Percentiles rank a stretch among this genome's conserved stretches.
phyloP scores from a whole-genome alignment of 345 rosid genomes.

The Citrus medica region DNA sequence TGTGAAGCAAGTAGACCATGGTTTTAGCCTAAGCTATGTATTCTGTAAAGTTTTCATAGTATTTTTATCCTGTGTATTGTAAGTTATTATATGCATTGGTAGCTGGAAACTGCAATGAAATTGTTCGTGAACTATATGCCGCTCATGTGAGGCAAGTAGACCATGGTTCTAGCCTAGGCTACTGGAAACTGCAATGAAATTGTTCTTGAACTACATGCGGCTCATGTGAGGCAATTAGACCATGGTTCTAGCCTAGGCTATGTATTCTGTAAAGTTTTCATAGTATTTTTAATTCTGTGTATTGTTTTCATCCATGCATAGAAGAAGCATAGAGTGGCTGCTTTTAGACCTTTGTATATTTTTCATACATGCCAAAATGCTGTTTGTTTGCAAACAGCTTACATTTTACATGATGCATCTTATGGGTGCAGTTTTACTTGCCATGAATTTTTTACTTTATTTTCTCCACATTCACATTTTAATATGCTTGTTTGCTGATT shows the following conservation, averaged over 20 bases:
- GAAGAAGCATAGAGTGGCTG: neutral
- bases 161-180: neutral
- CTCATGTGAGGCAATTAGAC: neutral
- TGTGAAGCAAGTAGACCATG: neutral
- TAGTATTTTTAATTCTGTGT: neutral
- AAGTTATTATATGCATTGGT: neutral
- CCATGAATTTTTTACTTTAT: neutral
- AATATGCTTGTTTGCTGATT: neutral
- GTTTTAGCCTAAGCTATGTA: neutral
- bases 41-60: neutral
- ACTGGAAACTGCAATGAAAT: neutral
- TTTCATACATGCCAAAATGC: neutral
- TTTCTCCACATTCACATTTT: neutral
- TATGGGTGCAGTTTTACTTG: neutral
- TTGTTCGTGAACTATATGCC: neutral
- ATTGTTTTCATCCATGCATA: neutral
- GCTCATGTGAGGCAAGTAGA: neutral
- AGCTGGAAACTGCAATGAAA: neutral
- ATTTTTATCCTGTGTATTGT: neutral
- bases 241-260: neutral
- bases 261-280: neutral
- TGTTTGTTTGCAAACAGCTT: neutral
- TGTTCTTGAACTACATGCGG: neutral
- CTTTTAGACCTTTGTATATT: neutral
- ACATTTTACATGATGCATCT: constrained; percentile 1